Base-by-base conservation (phyloP, 2,329 filamentous ascomycete species). In the Coniochaeta hoffmannii region DNA sequence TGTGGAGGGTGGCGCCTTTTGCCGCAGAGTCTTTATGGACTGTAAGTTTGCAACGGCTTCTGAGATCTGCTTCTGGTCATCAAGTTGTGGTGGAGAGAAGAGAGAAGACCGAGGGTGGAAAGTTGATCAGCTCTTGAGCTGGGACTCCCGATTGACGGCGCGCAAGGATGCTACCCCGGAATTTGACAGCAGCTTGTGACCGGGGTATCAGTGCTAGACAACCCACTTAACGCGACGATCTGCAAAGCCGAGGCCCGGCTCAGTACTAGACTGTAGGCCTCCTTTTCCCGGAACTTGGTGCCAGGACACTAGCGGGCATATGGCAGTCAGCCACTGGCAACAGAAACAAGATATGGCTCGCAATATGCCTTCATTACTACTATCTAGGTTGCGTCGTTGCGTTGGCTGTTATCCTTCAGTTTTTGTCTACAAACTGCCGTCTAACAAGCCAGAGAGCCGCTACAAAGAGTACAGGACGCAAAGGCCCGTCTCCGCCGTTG, bases 321-420 rank as follows among this genome's bases (percentile, higher is more conserved):
- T 32, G 30, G 30, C 30, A 32, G 30, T 12, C 30, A 32, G n/a
- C 19, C 35, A 36, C 35, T n/a, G 7, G 14, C 35, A 4, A 36
- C 15, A 36, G 35, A 26, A 10, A 44, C 17, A 26, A 26, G 41
- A 46, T 4, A 28, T 46, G 41, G 41, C 41, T 28, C 41, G 41
- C 41, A 46, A 46, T 46, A 28, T 46, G 41, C 22, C 41, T 46
- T 46, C 41, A 46, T 46, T 46, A 46, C 41, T 46, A 46, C 41
- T 46, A 22, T 46, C 41, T 46, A 46, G 24, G n/a, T n/a, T 32
- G 30, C 30, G n/a, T 32, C 7, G 30, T 46, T 28, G 22, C 24
- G 38, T 46, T 46, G 41, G 41, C 15, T 28, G 41, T 46, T 22
- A 19, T 46, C 41, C 41, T 46, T 28, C 26, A 46, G 41, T 41